Conservation (phyloP, 2,329 filamentous ascomycete species). For the Cladosporium sp. region DNA sequence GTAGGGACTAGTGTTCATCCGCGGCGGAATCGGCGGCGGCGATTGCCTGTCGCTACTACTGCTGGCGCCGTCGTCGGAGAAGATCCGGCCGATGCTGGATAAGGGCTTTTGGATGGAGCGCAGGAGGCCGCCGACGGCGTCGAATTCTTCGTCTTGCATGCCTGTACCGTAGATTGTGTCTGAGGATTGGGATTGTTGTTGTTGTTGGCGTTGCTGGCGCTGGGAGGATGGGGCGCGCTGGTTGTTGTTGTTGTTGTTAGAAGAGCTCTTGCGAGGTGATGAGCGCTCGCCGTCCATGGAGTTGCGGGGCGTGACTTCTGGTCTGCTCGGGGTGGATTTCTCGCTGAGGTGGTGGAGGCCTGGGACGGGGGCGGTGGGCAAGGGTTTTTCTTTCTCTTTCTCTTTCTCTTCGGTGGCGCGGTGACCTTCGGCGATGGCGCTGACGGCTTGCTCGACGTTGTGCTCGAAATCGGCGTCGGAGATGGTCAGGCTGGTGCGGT, state of each 20-base stretch:
- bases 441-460: slow-evolving; percentile 95
- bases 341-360: slow-evolving; percentile 45
- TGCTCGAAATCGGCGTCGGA: slow-evolving; percentile 92
- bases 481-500: slow-evolving; percentile 90
- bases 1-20: not conserved
- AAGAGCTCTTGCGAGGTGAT: slow-evolving; percentile 54
- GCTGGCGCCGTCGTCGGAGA: slow-evolving; percentile 66
- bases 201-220: not conserved
- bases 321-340: slow-evolving; percentile 53
- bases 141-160: slow-evolving; percentile 51
- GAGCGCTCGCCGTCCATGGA: slow-evolving; percentile 63
- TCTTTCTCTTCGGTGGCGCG: slow-evolving; percentile 47
- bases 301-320: slow-evolving; percentile 62
- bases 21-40: slow-evolving; percentile 33
- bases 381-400: slow-evolving; percentile 48
- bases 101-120: slow-evolving; percentile 89
- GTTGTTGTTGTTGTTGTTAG: slow-evolving; percentile 52
- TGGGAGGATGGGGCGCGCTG: not conserved
- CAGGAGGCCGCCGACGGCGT: slow-evolving; percentile 80
- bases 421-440: slow-evolving; percentile 90
- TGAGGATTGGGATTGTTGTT: not conserved
- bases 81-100: slow-evolving; percentile 90
- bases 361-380: slow-evolving; percentile 35
- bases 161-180: slow-evolving; percentile 19
- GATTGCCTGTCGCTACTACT: slow-evolving; percentile 24